These are phyloP conservation scores for Cetraspora pellucida DNA, from an alignment of 192 early-diverging fungal species.

Conservation along the genomic window DNA sequence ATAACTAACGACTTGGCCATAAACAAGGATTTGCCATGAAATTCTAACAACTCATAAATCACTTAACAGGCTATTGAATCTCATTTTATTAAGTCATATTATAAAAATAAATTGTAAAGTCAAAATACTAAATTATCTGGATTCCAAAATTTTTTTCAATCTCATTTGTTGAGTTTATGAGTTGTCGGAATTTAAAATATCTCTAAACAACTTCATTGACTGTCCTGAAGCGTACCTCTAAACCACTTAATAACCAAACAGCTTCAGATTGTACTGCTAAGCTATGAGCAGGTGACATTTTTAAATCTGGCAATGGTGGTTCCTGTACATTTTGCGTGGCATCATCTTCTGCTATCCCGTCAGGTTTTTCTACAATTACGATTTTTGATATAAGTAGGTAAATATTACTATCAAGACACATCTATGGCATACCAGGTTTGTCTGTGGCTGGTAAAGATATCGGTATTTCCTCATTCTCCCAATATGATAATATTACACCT, in stretches of 20 bases:
- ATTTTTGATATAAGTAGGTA: neutral
- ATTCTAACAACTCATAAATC: too few relatives aligned
- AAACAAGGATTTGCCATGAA: too few relatives aligned
- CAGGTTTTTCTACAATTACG: slow-evolving; percentile 25
- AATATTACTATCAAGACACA: neutral
- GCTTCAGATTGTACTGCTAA: slow-evolving; percentile 93
- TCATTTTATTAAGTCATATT: too few relatives aligned
- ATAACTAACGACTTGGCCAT: too few relatives aligned
- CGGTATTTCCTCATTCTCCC: slow-evolving; percentile 83
- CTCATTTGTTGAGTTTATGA: neutral
- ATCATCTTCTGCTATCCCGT: slow-evolving; percentile 28
- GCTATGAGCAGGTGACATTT: slow-evolving; percentile 91
- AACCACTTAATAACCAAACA: slow-evolving; percentile 79
- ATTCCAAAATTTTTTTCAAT: neutral
- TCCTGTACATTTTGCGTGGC: neutral
- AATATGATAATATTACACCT: slow-evolving; percentile 75
- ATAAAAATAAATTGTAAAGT: too few relatives aligned
- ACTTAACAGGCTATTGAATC: too few relatives aligned
- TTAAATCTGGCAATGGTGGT: slow-evolving; percentile 44
- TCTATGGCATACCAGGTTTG: neutral
- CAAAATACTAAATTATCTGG: too few relatives aligned
- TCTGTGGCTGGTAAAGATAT: neutral
- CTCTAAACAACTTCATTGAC: too few relatives aligned
- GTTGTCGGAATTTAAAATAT: too few relatives aligned
- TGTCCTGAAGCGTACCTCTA: slow-evolving; percentile 50